A percentile compares a stretch with the other conserved stretches of the same genome.
phyloP scores from a whole-genome alignment of 2,329 filamentous ascomycete genomes.

The Venturia oleaginea region DNA sequence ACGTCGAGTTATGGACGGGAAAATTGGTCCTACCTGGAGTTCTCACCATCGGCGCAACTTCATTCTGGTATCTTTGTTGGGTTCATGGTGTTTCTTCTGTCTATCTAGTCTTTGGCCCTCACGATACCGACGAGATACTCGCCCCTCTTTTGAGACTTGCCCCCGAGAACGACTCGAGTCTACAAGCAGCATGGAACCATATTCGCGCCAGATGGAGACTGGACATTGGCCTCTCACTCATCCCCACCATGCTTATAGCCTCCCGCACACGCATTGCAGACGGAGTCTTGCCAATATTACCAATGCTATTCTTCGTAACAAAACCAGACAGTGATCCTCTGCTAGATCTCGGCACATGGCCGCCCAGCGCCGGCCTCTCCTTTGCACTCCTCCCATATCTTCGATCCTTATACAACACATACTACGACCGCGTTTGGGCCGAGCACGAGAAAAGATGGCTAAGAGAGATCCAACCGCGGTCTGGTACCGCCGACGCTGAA shows the following conservation, averaged over 20 bases:
- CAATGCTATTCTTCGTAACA: conserved; percentile 51
- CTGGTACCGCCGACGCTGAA: conserved; percentile 27
- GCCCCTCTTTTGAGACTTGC: conserved; percentile 28
- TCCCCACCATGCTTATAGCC: conserved; percentile 59
- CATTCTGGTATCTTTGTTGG: conserved; percentile 35
- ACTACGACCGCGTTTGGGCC: conserved; percentile 52
- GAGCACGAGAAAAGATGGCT: conserved; percentile 52
- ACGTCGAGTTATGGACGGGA: conserved; percentile 47
- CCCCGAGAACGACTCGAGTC: conserved; percentile 6
- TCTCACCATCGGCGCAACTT: conserved; percentile 44
- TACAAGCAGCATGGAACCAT: conserved; percentile 19
- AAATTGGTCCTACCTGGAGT: conserved; percentile 57
- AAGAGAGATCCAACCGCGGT: conserved; percentile 51
- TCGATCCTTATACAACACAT: conserved; percentile 52
- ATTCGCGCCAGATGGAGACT: conserved; percentile 39
- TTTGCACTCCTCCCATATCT: conserved; percentile 59
- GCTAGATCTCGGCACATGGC: conserved; percentile 51
- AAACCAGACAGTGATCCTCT: conserved; percentile 32
- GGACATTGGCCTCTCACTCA: conserved; percentile 54
- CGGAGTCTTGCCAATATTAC: conserved; percentile 52
- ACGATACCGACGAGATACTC: conserved; percentile 50
- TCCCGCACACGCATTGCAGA: conserved; percentile 57
- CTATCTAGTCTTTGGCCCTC: conserved; percentile 55
- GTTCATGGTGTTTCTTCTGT: conserved; percentile 54
- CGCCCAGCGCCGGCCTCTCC: conserved; percentile 56